Conservation (phyloP, 306 rosid species). For the Vigna angularis region DNA sequence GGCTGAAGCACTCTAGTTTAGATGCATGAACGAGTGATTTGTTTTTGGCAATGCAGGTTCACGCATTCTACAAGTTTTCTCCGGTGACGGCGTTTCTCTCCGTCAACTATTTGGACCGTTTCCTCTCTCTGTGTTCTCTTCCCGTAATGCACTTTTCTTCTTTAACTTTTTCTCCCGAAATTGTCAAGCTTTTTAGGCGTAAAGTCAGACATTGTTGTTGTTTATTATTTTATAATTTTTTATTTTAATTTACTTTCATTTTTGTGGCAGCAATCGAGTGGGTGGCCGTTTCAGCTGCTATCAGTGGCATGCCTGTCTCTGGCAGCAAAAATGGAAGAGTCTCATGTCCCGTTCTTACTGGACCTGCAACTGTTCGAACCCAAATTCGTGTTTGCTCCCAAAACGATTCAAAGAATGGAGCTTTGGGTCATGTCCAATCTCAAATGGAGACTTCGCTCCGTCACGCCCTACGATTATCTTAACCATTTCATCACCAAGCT, state of each 20-base stretch:
- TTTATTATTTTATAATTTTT: no score
- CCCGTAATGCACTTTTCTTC: slow-evolving; percentile 47
- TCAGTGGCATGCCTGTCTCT: slow-evolving; percentile 80
- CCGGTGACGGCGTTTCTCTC: slow-evolving; percentile 79
- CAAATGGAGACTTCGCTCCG: slow-evolving; percentile 73
- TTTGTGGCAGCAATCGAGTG: slow-evolving; percentile 40
- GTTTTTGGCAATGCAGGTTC: slow-evolving; percentile 55
- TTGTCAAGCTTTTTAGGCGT: background rate
- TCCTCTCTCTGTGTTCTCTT: slow-evolving; percentile 60
- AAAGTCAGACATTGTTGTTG: background rate
- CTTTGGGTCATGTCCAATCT: slow-evolving; percentile 63
- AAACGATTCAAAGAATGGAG: slow-evolving; percentile 76
- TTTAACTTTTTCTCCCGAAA: background rate
- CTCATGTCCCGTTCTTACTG: slow-evolving; percentile 56
- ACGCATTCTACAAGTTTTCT: slow-evolving; percentile 54
- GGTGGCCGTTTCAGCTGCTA: slow-evolving; percentile 78
- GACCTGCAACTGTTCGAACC: slow-evolving; percentile 71
- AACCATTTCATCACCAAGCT: slow-evolving; percentile 58
- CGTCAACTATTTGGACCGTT: slow-evolving; percentile 79
- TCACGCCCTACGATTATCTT: slow-evolving; percentile 78
- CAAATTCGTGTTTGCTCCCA: slow-evolving; percentile 61
- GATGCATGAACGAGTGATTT: background rate
- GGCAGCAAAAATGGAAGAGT: slow-evolving; percentile 87
- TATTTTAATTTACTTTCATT: background rate
- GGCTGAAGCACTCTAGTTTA: background rate